Base-by-base conservation (phyloP, 1,139 yeast species). In the Lodderomyces parapsilosis region DNA sequence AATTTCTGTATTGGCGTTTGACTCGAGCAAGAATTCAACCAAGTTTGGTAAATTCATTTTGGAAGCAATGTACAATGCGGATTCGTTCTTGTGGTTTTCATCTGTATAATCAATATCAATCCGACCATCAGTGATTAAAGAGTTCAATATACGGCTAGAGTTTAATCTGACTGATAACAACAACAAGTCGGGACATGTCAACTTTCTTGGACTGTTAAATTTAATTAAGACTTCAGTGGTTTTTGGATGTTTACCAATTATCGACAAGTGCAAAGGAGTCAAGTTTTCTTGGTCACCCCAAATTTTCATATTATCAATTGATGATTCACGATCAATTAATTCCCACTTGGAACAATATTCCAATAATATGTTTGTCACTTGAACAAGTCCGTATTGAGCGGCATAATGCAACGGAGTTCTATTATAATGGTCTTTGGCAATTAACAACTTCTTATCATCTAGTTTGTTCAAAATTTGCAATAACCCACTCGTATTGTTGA, bases 371-470 rank as follows among this genome's bases (percentile, higher is more conserved):
- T 66, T 67, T 1, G 89, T 73, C 35, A 84, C 80, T 41, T 77
- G 79, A 48, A 78, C 80, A 44, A 91, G 71, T 0, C 98, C 98
- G 59, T 83, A 89, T 56, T 88, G 95, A 1, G 95, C 84, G 13
- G 96, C 82, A 62, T 91, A 91, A 64, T 93, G 98, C 44, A 93
- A 68, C 0, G 98, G 96, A 0, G 96, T 86, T 50, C 97, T 76
- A 46, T 73, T 73, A 57, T 89, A 87, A 48, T 80, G 82, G 59
- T 93, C 99, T 39, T 76, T 76, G 36, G 83, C 81, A 42, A 81
- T 65, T 37, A 90, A 68, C 46, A 84, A 73, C 85, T 60, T 68
- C 13, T 38, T 28, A 41, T 38, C 38, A 23, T 47, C 30, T 25
- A 81, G 78, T 27, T 56, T 55, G 6, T 49, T 45, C 28, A 62